phyloP scores from a whole-genome alignment of 73 alveolate genomes.

The Paraurostyla sp. region DNA sequence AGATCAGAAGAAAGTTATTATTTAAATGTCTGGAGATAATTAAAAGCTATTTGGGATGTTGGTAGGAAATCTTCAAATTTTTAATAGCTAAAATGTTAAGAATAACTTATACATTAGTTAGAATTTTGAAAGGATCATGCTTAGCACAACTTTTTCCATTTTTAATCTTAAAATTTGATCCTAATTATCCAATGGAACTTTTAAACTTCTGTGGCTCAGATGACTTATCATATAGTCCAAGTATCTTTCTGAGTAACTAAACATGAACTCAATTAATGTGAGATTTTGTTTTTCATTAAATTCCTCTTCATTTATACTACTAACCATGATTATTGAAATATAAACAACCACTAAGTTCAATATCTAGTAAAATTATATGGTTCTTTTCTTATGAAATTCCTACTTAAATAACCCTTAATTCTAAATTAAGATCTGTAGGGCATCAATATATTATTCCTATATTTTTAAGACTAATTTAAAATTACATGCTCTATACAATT shows the following conservation, averaged over 20 bases:
- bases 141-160: background rate
- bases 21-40: background rate
- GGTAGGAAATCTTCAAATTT: background rate
- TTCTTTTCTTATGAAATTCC: background rate
- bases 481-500: background rate
- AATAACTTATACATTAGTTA: background rate
- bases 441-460: slow-evolving; percentile 33
- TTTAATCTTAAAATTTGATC: background rate
- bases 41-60: background rate
- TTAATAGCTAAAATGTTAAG: background rate
- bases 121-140: background rate
- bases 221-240: slow-evolving; percentile 13
- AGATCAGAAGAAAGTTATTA: background rate
- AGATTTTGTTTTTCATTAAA: background rate
- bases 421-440: background rate
- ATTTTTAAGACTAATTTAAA: background rate
- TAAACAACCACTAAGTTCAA: background rate
- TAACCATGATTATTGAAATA: background rate
- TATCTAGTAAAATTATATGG: background rate
- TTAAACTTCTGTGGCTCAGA: background rate
- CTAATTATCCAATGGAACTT: background rate
- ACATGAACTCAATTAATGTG: background rate
- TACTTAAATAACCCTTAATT: background rate
- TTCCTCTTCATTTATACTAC: background rate
- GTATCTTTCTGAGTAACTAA: background rate